phyloP scores from a whole-genome alignment of 192 early-diverging fungal genomes.

The Gigaspora rosea region DNA sequence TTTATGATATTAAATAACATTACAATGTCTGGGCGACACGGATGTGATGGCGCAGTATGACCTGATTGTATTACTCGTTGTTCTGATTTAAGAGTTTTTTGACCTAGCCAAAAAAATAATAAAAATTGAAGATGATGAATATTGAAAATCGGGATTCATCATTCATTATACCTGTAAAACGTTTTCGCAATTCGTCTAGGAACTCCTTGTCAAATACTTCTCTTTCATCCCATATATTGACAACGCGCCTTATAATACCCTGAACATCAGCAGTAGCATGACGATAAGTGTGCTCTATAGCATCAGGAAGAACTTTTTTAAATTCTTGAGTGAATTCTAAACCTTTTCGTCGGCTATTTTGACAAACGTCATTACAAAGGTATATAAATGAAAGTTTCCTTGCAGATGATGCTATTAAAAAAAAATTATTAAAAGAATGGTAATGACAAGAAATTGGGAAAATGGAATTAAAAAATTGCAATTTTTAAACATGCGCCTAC shows the following conservation, averaged over 20 bases:
- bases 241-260: slow-evolving; percentile 6
- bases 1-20: too few relatives aligned
- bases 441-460: not conserved
- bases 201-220: slow-evolving; percentile 33
- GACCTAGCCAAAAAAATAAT: too few relatives aligned
- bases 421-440: not conserved
- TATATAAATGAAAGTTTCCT: slow-evolving; percentile 31
- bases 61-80: too few relatives aligned
- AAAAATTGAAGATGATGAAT: too few relatives aligned
- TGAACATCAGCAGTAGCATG: slow-evolving; percentile 24
- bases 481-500: not conserved
- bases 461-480: not conserved
- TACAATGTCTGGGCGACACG: too few relatives aligned
- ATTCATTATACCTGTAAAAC: not conserved
- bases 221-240: slow-evolving; percentile 36
- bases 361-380: slow-evolving; percentile 34
- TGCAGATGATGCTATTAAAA: slow-evolving; percentile 7
- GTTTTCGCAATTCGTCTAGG: slow-evolving; percentile 9
- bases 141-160: too few relatives aligned
- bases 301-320: slow-evolving; percentile 15
- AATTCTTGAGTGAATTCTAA: slow-evolving; percentile 31
- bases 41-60: too few relatives aligned
- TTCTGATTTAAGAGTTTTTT: too few relatives aligned
- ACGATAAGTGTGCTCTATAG: slow-evolving; percentile 19
- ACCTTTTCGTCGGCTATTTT: slow-evolving; percentile 34